These are phyloP conservation scores for Cercospora beticola DNA, from an alignment of 2,329 filamentous ascomycete species.

Conservation along the genomic window DNA sequence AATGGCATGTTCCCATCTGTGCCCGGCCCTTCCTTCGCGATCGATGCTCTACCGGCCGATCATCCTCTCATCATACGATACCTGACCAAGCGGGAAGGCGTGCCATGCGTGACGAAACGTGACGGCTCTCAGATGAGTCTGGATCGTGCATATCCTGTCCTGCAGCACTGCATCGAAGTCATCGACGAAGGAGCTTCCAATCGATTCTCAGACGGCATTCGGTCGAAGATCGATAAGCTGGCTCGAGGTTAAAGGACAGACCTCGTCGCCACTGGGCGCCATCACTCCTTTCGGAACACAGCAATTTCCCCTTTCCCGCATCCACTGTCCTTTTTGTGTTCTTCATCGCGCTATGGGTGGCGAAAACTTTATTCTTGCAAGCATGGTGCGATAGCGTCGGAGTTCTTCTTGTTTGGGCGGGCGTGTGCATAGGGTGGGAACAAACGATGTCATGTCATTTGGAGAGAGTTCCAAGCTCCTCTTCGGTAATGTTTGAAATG, in stretches of 20 bases:
- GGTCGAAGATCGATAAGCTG: constrained; percentile 53
- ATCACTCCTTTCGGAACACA: background rate
- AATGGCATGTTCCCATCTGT: constrained; percentile 40
- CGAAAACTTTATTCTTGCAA: background rate
- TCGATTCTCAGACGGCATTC: constrained; percentile 56
- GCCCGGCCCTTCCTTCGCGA: constrained; percentile 47
- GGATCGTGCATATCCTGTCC: constrained; percentile 50
- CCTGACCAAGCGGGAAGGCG: constrained; percentile 54
- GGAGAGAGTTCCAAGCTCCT: background rate
- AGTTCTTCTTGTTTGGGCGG: background rate
- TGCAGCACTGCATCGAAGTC: constrained; percentile 54
- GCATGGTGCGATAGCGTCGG: background rate
- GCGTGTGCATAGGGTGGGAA: background rate
- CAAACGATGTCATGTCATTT: background rate
- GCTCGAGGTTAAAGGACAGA: constrained; percentile 33
- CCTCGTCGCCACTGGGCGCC: background rate
- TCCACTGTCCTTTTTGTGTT: background rate
- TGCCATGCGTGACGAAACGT: constrained; percentile 52
- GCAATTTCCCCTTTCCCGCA: background rate
- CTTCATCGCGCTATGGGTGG: background rate
- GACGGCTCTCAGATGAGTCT: constrained; percentile 51
- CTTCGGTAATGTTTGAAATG: constrained; percentile 4
- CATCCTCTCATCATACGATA: constrained; percentile 54
- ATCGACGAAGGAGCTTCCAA: constrained; percentile 55
- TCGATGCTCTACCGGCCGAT: constrained; percentile 53